Percentiles rank a stretch among this genome's conserved stretches.
Evolutionary conservation across 179 eudicot species (phyloP).

Genomic region (Beta lomatogona): DNA sequence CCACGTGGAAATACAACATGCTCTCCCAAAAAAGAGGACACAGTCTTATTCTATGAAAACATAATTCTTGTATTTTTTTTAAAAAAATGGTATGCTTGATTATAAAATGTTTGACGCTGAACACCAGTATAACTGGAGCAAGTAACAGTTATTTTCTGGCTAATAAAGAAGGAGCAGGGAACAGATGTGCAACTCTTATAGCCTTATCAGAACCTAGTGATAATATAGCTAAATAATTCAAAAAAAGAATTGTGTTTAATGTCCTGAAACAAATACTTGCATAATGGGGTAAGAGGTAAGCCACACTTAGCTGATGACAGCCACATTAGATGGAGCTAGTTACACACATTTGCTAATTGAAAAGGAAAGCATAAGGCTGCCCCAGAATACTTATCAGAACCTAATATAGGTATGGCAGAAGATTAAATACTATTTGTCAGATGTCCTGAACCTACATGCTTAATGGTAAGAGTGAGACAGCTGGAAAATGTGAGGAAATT

Average conservation of each 20-base stretch:
- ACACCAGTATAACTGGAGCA: neutral
- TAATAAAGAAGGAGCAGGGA: neutral
- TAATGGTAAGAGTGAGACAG: neutral
- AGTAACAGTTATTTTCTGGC: neutral
- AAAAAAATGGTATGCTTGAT: neutral
- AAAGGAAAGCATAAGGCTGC: neutral
- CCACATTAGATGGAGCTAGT: neutral
- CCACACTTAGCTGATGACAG: neutral
- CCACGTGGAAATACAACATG: neutral
- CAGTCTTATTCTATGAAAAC: neutral
- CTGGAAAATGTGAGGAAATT: neutral
- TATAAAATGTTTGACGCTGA: neutral
- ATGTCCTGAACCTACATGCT: neutral
- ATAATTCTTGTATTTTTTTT: neutral
- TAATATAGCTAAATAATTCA: neutral
- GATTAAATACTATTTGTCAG: neutral
- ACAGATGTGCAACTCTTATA: neutral
- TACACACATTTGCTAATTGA: neutral
- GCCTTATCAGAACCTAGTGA: neutral
- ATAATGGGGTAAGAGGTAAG: too few species aligned
- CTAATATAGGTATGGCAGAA: neutral
- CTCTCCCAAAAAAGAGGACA: neutral
- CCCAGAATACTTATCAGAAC: neutral
- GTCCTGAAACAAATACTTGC: too few species aligned
- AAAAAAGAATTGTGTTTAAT: neutral